Evolutionary conservation across 768 basidiomycete species (phyloP), one percentile per base, ranked within the genome.

Genomic region (Lactifluus pinguis): DNA sequence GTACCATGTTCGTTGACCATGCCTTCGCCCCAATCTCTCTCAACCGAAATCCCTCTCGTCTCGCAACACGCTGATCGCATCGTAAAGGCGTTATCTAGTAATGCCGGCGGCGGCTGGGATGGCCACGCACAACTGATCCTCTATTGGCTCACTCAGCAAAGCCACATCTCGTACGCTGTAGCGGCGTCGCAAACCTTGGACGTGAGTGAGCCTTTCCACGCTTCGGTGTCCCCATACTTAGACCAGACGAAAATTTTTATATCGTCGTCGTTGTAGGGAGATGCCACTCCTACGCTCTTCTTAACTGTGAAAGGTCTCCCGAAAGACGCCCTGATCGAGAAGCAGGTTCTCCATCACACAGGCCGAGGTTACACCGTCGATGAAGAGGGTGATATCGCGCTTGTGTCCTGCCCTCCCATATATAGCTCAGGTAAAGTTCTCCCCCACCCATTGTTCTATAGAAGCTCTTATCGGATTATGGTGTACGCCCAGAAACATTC

Each of bases 51-150:
- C 1, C 86, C 89, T 1, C 76, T 98, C 8, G 79, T 82, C 1
- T 79, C 84, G 45, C 95, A 98, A 67, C 97, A 99, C 69, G 84
- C 85, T 2, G 70, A 77, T 9, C 82, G 91, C 49, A 80, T 98
- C 32, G 72, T 80, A 0, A 72, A 77, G 5, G 86, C 86, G 0
- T 72, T 95, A 29, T 74, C 77, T 65, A 77, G 75, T 41, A 80
- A 72, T 47, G 74, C 77, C 11, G 81, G 81, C 15, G 80, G 80
- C 34, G 76, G 76, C 25, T 88, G 88, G 86, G 70, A 70, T 0
- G 87, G 86, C 0, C 78, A 83, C 70, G 71, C 76, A 1, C 89
- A 90, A 61, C 73, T 81, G 38, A 77, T 77, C n/a, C 71, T 92
- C 17, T 87, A 86, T 66, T 97, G 93, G 85, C 74, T 91, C n/a